A percentile compares a stretch with the other conserved stretches of the same genome.
Evolutionary conservation across 2,329 filamentous ascomycete genomes (phyloP).

Genomic region (Microsporum ferrugineum): DNA sequence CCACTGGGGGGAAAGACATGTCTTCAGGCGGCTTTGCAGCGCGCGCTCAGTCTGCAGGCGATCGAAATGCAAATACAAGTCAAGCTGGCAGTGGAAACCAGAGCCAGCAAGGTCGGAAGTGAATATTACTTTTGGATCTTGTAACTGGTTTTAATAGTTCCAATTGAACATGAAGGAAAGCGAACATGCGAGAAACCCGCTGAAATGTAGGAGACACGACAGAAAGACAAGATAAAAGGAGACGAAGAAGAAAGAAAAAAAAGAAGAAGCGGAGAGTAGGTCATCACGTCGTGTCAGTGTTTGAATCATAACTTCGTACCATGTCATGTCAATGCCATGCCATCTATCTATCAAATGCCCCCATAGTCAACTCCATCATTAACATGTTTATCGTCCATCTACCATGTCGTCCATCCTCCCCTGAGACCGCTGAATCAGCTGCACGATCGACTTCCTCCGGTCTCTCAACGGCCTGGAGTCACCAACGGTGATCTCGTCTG

Average conservation of each 20-base stretch:
- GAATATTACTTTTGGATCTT: neutral
- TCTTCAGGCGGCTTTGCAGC: conserved; percentile 5
- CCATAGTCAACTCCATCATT: no score
- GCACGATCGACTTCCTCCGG: neutral
- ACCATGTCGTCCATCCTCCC: neutral
- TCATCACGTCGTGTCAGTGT: conserved; percentile 1
- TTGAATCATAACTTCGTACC: neutral
- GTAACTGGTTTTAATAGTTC: neutral
- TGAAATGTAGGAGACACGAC: neutral
- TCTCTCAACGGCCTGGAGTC: neutral
- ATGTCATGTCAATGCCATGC: neutral
- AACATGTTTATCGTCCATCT: neutral
- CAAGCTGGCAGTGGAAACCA: neutral
- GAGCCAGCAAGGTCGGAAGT: neutral
- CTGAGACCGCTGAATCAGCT: neutral
- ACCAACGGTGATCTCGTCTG: neutral
- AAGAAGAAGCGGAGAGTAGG: neutral
- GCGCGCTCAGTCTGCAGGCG: conserved; percentile 2
- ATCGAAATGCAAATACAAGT: neutral
- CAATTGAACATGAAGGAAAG: neutral
- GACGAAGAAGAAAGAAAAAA: neutral
- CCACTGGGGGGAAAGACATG: conserved; percentile 5
- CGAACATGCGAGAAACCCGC: neutral
- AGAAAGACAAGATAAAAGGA: neutral
- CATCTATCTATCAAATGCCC: neutral